These are phyloP conservation scores for Ganoderma resinaceum DNA, from an alignment of 1,284 basidiomycete species.

Conservation along the genomic window DNA sequence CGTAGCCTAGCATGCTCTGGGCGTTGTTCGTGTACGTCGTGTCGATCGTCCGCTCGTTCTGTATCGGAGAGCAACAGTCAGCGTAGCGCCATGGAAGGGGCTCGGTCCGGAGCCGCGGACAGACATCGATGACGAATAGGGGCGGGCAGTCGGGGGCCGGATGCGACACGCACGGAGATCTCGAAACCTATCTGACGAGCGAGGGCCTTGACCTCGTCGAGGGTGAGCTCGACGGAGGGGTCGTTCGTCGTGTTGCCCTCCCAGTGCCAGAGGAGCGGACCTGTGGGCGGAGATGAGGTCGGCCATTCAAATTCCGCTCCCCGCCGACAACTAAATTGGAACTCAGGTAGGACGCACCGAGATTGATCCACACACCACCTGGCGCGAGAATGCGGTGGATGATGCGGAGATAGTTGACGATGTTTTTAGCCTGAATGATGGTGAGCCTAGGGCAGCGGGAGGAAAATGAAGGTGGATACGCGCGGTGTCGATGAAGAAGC, in stretches of 20 bases:
- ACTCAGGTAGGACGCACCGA: slow-evolving; percentile 47
- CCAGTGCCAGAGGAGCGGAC: slow-evolving; percentile 96
- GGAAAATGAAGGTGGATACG: background rate
- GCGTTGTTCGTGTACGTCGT: slow-evolving; percentile 90
- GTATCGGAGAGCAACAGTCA: background rate
- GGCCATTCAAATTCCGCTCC: background rate
- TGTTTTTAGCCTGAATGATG: slow-evolving; percentile 78
- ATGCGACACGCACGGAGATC: slow-evolving; percentile 44
- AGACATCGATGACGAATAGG: background rate
- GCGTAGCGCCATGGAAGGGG: background rate
- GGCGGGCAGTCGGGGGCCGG: background rate
- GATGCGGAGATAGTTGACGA: slow-evolving; percentile 88
- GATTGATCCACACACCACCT: slow-evolving; percentile 92
- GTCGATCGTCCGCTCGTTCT: slow-evolving; percentile 84
- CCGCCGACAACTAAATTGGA: background rate
- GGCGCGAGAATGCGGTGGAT: slow-evolving; percentile 83
- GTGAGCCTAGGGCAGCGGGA: background rate
- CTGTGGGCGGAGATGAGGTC: slow-evolving; percentile 45
- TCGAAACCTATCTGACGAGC: slow-evolving; percentile 84
- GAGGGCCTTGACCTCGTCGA: slow-evolving; percentile 88
- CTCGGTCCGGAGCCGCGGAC: background rate
- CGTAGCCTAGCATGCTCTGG: slow-evolving; percentile 87
- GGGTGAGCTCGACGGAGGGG: slow-evolving; percentile 86
- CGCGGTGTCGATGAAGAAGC: slow-evolving; percentile 98
- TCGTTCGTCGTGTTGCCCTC: slow-evolving; percentile 87